These are phyloP conservation scores for Fraxinus anomala DNA, from an alignment of 257 asterid species.

Conservation along the genomic window DNA sequence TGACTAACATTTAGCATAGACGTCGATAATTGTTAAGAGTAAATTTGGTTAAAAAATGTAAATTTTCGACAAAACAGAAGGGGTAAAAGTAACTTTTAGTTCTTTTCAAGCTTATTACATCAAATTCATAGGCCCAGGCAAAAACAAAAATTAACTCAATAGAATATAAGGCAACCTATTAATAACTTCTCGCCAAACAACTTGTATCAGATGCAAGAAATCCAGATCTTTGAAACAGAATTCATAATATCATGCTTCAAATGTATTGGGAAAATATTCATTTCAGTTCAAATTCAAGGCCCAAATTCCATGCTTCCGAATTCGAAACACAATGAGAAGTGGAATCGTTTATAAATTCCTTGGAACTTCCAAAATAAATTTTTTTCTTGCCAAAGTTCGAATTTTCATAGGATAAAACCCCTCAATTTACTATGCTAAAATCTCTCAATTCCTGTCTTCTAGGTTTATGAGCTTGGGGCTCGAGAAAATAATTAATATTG, in stretches of 20 bases:
- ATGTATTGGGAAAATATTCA: not conserved
- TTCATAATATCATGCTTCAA: constrained; percentile 13
- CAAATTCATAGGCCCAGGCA: not conserved
- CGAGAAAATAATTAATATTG: not conserved
- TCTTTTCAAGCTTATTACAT: not conserved
- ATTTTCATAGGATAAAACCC: not conserved
- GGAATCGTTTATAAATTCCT: not conserved
- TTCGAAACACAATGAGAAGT: not conserved
- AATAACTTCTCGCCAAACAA: not conserved
- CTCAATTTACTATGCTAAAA: not conserved
- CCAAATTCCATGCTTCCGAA: constrained; percentile 9
- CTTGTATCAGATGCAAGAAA: not conserved
- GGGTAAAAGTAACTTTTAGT: too few species aligned
- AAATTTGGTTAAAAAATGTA: not conserved
- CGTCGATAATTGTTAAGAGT: not conserved
- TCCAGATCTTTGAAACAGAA: not conserved
- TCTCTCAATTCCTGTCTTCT: not conserved
- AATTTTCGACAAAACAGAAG: not conserved
- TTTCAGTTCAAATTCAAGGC: constrained; percentile 7
- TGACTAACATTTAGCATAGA: not conserved
- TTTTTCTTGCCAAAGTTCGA: not conserved
- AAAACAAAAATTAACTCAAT: not conserved
- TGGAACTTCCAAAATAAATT: not conserved
- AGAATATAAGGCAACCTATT: not conserved
- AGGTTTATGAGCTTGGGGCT: not conserved